phyloP scores from a whole-genome alignment of 371 early-diverging fungal genomes.

The Antonospora locustae region DNA sequence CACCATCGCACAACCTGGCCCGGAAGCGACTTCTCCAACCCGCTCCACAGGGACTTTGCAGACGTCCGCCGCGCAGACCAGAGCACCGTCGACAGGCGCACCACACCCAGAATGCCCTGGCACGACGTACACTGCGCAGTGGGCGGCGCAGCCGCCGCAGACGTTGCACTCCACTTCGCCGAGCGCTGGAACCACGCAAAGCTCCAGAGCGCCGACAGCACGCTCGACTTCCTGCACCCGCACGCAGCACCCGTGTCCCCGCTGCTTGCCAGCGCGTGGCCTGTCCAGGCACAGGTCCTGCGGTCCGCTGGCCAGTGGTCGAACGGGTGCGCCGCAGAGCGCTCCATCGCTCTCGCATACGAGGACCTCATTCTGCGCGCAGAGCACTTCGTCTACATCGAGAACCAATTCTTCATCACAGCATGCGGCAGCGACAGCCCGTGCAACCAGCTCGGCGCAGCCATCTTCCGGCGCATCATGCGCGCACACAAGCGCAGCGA shows the following conservation, averaged over 20 bases:
- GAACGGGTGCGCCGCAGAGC: slow-evolving; percentile 55
- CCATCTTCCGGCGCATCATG: slow-evolving; percentile 64
- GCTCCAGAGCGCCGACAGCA: slow-evolving; percentile 57
- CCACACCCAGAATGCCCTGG: slow-evolving; percentile 73
- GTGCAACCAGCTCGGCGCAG: slow-evolving; percentile 61
- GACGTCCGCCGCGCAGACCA: slow-evolving; percentile 58
- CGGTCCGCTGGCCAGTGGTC: slow-evolving; percentile 55
- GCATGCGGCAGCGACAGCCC: neutral
- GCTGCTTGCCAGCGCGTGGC: neutral
- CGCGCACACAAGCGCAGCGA: slow-evolving; percentile 60
- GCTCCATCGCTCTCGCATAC: slow-evolving; percentile 71
- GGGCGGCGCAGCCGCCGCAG: slow-evolving; percentile 63
- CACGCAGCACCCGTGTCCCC: neutral
- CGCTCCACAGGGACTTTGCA: slow-evolving; percentile 70
- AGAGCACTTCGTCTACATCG: slow-evolving; percentile 73
- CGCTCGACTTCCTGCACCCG: neutral
- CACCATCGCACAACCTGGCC: slow-evolving; percentile 57
- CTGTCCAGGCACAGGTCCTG: slow-evolving; percentile 16
- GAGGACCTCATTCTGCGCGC: slow-evolving; percentile 61
- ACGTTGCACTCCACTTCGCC: slow-evolving; percentile 70
- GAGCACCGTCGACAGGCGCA: slow-evolving; percentile 56
- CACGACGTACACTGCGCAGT: slow-evolving; percentile 64
- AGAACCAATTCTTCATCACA: slow-evolving; percentile 76
- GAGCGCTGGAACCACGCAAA: slow-evolving; percentile 74
- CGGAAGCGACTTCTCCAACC: slow-evolving; percentile 75